phyloP scores from a whole-genome alignment of 768 basidiomycete species.

The Coprinellus aureogranulatus region DNA sequence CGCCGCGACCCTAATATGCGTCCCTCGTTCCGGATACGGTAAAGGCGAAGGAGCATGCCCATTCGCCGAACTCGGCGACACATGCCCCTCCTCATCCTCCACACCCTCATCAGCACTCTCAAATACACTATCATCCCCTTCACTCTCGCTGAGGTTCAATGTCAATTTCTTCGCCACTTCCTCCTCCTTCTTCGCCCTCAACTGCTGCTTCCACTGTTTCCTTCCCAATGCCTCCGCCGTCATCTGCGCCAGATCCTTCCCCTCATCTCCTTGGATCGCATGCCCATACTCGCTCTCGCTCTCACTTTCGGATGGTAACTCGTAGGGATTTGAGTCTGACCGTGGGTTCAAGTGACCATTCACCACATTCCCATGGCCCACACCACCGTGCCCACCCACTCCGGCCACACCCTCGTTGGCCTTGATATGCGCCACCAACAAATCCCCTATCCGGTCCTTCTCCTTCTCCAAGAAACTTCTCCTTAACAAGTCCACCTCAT shows the following conservation, averaged over 20 bases:
- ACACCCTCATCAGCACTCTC: slow-evolving; percentile 6
- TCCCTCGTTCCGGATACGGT: background rate
- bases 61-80: slow-evolving; percentile 1
- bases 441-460: slow-evolving; percentile 1
- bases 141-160: slow-evolving; percentile 4
- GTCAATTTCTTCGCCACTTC: background rate
- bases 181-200: background rate
- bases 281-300: slow-evolving; percentile 5
- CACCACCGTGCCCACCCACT: background rate
- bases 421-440: background rate
- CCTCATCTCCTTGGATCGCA: too few relatives aligned
- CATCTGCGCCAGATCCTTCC: background rate
- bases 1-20: slow-evolving; percentile 10
- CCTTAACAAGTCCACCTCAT: slow-evolving; percentile 1
- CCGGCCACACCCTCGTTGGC: background rate
- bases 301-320: slow-evolving; percentile 9
- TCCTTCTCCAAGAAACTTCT: background rate
- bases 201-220: background rate
- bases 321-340: slow-evolving; percentile 1
- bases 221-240: background rate
- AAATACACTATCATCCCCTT: background rate
- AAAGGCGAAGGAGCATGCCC: background rate
- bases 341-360: background rate
- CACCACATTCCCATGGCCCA: background rate
- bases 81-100: background rate